Percentiles rank a stretch among this genome's conserved stretches.
Evolutionary conservation across 306 rosid genomes (phyloP).

Genomic region (Prinsepia uniflora): DNA sequence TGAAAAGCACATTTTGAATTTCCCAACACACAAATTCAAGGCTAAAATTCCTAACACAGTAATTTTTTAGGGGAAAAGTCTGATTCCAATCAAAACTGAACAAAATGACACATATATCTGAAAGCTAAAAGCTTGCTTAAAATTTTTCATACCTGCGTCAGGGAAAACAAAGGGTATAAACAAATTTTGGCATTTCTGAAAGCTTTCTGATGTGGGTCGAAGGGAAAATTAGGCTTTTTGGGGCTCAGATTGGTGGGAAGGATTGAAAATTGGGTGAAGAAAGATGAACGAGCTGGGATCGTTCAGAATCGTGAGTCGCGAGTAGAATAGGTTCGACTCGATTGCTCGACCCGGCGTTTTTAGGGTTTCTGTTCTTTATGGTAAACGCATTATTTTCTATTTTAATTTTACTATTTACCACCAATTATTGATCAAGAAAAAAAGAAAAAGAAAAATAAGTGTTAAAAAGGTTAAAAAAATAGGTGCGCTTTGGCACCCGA

Average conservation of each 20-base stretch:
- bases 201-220: conserved; percentile 4
- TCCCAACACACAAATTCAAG: not conserved
- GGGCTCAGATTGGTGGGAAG: conserved; percentile 28
- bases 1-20: not conserved
- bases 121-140: not conserved
- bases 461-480: not conserved
- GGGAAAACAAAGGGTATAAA: not conserved
- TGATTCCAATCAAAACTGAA: not conserved
- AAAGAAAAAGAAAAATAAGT: not conserved
- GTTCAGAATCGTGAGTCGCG: conserved; percentile 61
- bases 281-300: conserved; percentile 32
- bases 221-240: not conserved
- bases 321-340: conserved; percentile 59
- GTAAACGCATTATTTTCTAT: not conserved
- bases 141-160: conserved; percentile 13
- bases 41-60: conserved; percentile 1
- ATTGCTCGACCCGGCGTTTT: conserved; percentile 52
- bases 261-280: conserved; percentile 6
- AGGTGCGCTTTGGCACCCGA: not conserved
- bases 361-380: conserved; percentile 19
- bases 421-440: not conserved
- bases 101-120: not conserved
- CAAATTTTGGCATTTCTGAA: conserved; percentile 2
- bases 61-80: not conserved
- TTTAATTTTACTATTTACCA: not conserved